These are phyloP conservation scores for Phyllachora maydis DNA, from an alignment of 2,329 filamentous ascomycete species.

Conservation along the genomic window DNA sequence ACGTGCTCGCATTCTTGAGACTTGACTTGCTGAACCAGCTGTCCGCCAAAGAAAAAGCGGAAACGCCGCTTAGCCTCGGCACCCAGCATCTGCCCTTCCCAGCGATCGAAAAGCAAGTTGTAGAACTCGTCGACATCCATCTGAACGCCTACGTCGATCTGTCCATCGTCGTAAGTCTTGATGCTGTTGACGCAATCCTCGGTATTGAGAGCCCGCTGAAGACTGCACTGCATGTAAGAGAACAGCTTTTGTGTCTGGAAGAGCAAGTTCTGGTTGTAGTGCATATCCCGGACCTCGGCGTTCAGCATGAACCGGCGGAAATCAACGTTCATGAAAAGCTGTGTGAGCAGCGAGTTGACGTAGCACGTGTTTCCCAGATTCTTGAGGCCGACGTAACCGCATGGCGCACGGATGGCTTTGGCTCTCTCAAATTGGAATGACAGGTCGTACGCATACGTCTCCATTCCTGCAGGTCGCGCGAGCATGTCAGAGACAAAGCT, in stretches of 20 bases:
- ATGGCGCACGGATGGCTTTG: constrained; percentile 50
- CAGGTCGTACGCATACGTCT: constrained; percentile 40
- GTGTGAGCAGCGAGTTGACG: constrained; percentile 81
- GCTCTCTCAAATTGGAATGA: constrained; percentile 40
- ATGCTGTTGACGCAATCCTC: constrained; percentile 53
- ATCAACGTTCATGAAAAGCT: constrained; percentile 84
- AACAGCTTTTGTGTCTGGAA: constrained; percentile 66
- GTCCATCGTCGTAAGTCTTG: constrained; percentile 60
- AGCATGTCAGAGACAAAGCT: too few species aligned
- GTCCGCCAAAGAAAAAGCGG: constrained; percentile 73
- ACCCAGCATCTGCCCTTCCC: constrained; percentile 61
- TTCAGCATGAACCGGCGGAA: constrained; percentile 73
- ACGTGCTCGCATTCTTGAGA: constrained; percentile 89
- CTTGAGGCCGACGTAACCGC: constrained; percentile 72
- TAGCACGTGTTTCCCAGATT: constrained; percentile 97
- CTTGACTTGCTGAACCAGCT: constrained; percentile 84
- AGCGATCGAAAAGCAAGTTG: constrained; percentile 77
- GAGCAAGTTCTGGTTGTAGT: constrained; percentile 45
- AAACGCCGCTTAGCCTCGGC: constrained; percentile 51
- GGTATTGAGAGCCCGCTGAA: constrained; percentile 54
- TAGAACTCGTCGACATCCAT: constrained; percentile 99
- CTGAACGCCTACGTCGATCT: constrained; percentile 73
- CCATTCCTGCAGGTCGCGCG: too few species aligned
- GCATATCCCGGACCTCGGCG: constrained; percentile 31
- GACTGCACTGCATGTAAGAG: constrained; percentile 66